Percentiles rank a stretch among this genome's conserved stretches.
Evolutionary conservation across 1,284 basidiomycete species (phyloP).

Genomic region (Heterobasidion irregulare): DNA sequence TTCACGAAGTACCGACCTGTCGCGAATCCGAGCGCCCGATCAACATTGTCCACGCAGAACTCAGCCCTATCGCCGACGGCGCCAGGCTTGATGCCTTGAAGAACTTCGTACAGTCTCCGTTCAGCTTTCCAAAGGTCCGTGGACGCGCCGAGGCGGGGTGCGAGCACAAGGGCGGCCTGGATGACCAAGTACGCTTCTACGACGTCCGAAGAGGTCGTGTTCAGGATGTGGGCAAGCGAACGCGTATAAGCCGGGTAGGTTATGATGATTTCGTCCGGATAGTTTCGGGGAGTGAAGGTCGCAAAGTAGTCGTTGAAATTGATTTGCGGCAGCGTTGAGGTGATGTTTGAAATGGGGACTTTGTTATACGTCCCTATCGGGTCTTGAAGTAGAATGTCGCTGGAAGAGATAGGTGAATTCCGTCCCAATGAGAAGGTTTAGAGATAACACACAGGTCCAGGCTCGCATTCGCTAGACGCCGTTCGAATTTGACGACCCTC

Average conservation of each 20-base stretch:
- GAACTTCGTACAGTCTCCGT: constrained; percentile 58
- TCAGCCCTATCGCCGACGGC: constrained; percentile 78
- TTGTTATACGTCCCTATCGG: constrained; percentile 91
- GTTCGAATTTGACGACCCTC: constrained; percentile 77
- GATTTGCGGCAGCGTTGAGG: constrained; percentile 69
- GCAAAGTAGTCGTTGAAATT: constrained; percentile 82
- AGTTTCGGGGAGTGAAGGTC: constrained; percentile 71
- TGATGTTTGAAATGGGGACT: constrained; percentile 58
- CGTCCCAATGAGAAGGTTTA: background rate
- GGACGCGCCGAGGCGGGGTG: constrained; percentile 61
- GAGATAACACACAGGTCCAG: constrained; percentile 57
- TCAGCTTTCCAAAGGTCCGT: constrained; percentile 74
- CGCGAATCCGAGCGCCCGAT: constrained; percentile 64
- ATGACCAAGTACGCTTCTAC: constrained; percentile 84
- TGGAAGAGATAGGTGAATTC: constrained; percentile 15
- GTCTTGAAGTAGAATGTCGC: constrained; percentile 64
- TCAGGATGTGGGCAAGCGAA: constrained; percentile 65
- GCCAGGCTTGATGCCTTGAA: constrained; percentile 84
- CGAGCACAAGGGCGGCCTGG: constrained; percentile 58
- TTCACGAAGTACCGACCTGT: constrained; percentile 81
- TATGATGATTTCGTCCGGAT: constrained; percentile 74
- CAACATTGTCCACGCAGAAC: constrained; percentile 60
- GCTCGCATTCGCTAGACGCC: constrained; percentile 71
- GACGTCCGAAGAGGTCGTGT: constrained; percentile 60
- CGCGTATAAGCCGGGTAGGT: constrained; percentile 77